Percentiles rank a stretch among this genome's conserved stretches.
phyloP scores from a whole-genome alignment of 2,329 filamentous ascomycete genomes.

The Rhinocladiella similis region DNA sequence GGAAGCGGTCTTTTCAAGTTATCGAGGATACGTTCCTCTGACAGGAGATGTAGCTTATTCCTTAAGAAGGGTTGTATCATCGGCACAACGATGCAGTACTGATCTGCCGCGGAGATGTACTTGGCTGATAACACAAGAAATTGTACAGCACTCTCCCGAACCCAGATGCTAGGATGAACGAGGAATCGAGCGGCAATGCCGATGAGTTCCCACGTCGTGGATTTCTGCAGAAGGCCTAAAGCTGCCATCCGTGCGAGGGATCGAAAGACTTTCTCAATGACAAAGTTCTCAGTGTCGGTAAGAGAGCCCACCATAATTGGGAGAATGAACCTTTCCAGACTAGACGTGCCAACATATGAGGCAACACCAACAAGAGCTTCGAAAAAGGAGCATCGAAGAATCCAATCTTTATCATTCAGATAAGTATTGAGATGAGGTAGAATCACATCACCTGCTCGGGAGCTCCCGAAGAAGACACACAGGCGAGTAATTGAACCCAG shows the following conservation, averaged over 20 bases:
- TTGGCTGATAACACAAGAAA: conserved; percentile 77
- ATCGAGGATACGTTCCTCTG: conserved; percentile 74
- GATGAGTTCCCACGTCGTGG: conserved; percentile 83
- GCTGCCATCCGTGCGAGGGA: conserved; percentile 86
- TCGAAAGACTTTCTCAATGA: conserved; percentile 85
- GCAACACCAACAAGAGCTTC: conserved; percentile 93
- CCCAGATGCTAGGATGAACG: conserved; percentile 93
- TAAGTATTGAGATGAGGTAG: conserved; percentile 96
- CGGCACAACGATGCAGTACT: conserved; percentile 79
- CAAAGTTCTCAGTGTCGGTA: conserved; percentile 89
- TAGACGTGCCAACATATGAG: conserved; percentile 83
- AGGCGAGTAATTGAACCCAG: conserved; percentile 86
- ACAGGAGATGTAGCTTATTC: conserved; percentile 66
- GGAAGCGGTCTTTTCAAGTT: conserved; percentile 79
- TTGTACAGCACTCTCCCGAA: conserved; percentile 82
- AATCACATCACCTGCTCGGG: conserved; percentile 93
- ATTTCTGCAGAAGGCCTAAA: conserved; percentile 80
- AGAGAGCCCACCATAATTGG: conserved; percentile 94
- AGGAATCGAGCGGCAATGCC: conserved; percentile 81
- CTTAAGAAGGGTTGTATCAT: conserved; percentile 81
- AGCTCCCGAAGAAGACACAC: conserved; percentile 90
- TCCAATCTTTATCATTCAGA: conserved; percentile 94
- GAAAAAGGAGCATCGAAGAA: conserved; percentile 93
- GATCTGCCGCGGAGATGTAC: conserved; percentile 76
- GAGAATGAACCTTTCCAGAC: conserved; percentile 90